A percentile compares a stretch with the other conserved stretches of the same genome.
Evolutionary conservation across 192 early-diverging fungal species (phyloP).

Genomic region (Globomyces pollinis-pini): DNA sequence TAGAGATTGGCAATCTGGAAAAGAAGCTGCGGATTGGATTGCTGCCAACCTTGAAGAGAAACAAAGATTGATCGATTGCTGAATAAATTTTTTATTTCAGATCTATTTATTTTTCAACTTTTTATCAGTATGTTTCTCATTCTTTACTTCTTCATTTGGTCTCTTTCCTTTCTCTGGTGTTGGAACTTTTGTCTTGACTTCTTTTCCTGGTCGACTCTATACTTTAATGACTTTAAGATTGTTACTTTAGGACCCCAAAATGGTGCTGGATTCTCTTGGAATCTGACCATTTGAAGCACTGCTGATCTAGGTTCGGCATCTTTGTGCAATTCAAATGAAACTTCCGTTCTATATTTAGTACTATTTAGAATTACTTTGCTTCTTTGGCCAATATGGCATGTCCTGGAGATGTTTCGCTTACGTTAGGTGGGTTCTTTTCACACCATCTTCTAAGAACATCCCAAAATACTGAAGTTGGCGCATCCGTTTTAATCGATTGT

Average conservation of each 20-base stretch:
- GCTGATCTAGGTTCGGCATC: constrained; percentile 68
- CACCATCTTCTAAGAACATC: constrained; percentile 80
- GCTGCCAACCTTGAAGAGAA: constrained; percentile 22
- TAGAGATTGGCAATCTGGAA: constrained; percentile 23
- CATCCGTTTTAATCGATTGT: constrained; percentile 87
- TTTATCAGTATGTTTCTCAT: constrained; percentile 5
- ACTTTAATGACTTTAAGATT: background rate
- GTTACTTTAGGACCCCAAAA: constrained; percentile 94
- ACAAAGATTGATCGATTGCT: constrained; percentile 13
- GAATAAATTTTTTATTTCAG: constrained; percentile 4
- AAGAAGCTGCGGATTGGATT: constrained; percentile 33
- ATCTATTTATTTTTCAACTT: constrained; percentile 7
- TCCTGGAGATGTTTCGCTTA: constrained; percentile 59
- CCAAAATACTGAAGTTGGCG: constrained; percentile 80
- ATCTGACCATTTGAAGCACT: constrained; percentile 79
- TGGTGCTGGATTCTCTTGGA: constrained; percentile 90
- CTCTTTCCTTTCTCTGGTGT: background rate
- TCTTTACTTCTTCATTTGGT: background rate
- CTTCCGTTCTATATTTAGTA: background rate
- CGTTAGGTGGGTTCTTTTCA: constrained; percentile 61
- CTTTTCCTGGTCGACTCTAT: constrained; percentile 3
- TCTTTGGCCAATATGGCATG: constrained; percentile 50
- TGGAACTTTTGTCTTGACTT: background rate
- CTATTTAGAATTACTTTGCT: constrained; percentile 14
- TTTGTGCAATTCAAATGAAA: constrained; percentile 58